A percentile compares a stretch with the other conserved stretches of the same genome.
phyloP scores from a whole-genome alignment of 768 basidiomycete species.

The Rhodotorula paludigena region DNA sequence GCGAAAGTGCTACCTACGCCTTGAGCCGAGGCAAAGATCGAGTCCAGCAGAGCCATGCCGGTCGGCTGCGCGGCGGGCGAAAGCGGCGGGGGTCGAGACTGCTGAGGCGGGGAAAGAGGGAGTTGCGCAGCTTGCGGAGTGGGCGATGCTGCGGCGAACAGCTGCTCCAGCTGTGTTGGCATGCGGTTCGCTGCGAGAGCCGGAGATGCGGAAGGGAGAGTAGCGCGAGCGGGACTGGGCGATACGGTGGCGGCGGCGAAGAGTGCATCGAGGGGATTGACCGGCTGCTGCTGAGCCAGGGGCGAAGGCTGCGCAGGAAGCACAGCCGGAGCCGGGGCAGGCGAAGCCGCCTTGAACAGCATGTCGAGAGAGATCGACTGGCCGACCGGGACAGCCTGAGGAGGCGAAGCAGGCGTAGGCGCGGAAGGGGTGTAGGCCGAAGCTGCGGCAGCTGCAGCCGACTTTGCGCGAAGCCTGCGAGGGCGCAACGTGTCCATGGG shows the following conservation, averaged over 20 bases:
- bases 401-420: background rate
- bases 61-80: background rate
- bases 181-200: background rate
- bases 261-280: slow-evolving; percentile 25
- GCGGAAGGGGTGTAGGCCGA: background rate
- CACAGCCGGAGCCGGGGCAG: background rate
- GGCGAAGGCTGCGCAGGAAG: background rate
- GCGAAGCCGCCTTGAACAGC: slow-evolving; percentile 30
- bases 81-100: too few relatives aligned
- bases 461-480: slow-evolving; percentile 9
- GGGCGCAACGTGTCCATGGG: background rate
- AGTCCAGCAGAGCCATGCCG: slow-evolving; percentile 22
- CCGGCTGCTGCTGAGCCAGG: background rate
- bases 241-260: slow-evolving; percentile 7
- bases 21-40: slow-evolving; percentile 23
- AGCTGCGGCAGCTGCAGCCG: slow-evolving; percentile 16
- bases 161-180: slow-evolving; percentile 17
- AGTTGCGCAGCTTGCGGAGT: slow-evolving; percentile 3
- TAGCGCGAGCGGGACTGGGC: background rate
- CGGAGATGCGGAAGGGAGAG: background rate
- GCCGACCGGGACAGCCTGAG: background rate
- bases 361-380: slow-evolving; percentile 41
- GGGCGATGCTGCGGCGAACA: slow-evolving; percentile 23
- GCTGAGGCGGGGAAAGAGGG: background rate
- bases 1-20: background rate